phyloP scores from a whole-genome alignment of 805 yeast genomes.

The Pichia manshurica region DNA sequence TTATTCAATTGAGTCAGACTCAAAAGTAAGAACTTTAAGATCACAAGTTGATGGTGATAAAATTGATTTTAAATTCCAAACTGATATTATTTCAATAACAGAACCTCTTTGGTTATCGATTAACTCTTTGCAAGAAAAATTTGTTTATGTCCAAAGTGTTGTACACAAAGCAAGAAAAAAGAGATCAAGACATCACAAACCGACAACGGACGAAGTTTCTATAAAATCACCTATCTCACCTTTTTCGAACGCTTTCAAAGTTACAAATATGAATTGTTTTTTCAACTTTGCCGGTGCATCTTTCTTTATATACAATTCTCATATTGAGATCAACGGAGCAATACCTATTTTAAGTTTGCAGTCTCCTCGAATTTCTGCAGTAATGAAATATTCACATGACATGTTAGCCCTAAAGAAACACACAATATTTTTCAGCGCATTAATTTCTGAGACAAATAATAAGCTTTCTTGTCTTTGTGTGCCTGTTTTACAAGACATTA shows the following conservation, averaged over 20 bases:
- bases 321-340: conserved; percentile 35
- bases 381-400: conserved; percentile 46
- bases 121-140: conserved; percentile 27
- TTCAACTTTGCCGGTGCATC: conserved; percentile 68
- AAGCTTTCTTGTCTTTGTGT: conserved; percentile 67
- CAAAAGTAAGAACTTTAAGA: conserved; percentile 30
- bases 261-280: conserved; percentile 41
- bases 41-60: conserved; percentile 60
- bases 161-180: conserved; percentile 2
- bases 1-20: conserved; percentile 31
- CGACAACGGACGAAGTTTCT: neutral
- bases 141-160: conserved; percentile 16
- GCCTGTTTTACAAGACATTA: conserved; percentile 64
- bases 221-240: neutral
- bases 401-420: conserved; percentile 35
- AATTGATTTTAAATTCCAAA: conserved; percentile 57
- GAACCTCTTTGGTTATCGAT: conserved; percentile 48
- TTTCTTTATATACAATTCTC: conserved; percentile 42
- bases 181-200: neutral
- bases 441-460: conserved; percentile 68
- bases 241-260: neutral
- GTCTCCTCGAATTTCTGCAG: conserved; percentile 68
- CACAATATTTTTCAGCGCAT: conserved; percentile 44
- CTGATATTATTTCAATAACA: conserved; percentile 49
- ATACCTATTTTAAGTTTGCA: conserved; percentile 54